A percentile compares a stretch with the other conserved stretches of the same genome.
Conservation (phyloP, 2,329 filamentous ascomycete genomes). For the Cadophora luteo-olivacea region DNA sequence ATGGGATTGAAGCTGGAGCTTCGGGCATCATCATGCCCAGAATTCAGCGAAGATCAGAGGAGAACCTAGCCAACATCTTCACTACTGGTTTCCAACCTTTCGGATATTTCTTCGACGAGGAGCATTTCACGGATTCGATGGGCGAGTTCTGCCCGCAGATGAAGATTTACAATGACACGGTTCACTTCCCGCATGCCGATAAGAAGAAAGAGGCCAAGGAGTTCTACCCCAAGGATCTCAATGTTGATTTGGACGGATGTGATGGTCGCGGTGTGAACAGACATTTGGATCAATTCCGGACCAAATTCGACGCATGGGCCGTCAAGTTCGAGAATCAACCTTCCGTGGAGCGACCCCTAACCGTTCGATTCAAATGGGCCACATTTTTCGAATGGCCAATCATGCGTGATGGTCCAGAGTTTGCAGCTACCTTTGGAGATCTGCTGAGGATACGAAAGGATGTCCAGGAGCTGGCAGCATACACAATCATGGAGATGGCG, state of each 20-base stretch:
- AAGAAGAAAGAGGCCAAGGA: slow-evolving; percentile 47
- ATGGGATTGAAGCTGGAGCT: slow-evolving; percentile 55
- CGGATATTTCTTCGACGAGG: slow-evolving; percentile 55
- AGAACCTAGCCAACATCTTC: slow-evolving; percentile 52
- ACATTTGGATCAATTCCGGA: slow-evolving; percentile 40
- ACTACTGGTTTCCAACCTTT: slow-evolving; percentile 48
- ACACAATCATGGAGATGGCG: slow-evolving; percentile 41
- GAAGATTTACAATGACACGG: slow-evolving; percentile 48
- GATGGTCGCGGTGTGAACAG: slow-evolving; percentile 38
- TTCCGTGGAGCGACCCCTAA: slow-evolving; percentile 30
- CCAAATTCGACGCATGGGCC: slow-evolving; percentile 40
- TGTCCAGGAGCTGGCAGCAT: slow-evolving; percentile 50
- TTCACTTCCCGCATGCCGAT: slow-evolving; percentile 48
- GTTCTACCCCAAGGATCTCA: slow-evolving; percentile 46
- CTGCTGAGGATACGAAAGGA: slow-evolving; percentile 51
- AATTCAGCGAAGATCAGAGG: slow-evolving; percentile 52
- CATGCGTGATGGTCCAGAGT: slow-evolving; percentile 54
- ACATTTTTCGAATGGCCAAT: slow-evolving; percentile 51
- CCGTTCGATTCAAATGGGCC: slow-evolving; percentile 39
- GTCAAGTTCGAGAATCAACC: slow-evolving; percentile 29
- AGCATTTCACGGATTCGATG: slow-evolving; percentile 51
- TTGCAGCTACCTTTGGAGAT: slow-evolving; percentile 52
- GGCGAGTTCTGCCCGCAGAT: slow-evolving; percentile 51
- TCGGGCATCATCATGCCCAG: slow-evolving; percentile 53
- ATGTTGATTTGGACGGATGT: slow-evolving; percentile 35